A percentile compares a stretch with the other conserved stretches of the same genome.
These are phyloP conservation scores for Histomonas meleagridis DNA, from an alignment of 208 protist genomes.

Conservation along the genomic window DNA sequence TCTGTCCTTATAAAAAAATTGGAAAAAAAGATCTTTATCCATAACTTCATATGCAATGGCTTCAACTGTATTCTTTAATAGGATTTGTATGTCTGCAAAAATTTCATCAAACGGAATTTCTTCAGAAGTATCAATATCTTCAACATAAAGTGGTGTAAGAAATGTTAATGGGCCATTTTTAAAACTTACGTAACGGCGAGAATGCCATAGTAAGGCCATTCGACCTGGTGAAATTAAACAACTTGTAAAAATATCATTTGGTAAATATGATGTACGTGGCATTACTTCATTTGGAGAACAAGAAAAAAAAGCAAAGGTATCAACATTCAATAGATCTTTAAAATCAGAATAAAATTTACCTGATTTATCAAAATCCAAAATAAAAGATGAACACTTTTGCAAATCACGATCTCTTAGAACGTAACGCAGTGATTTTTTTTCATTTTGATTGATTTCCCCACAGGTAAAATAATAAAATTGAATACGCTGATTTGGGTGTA, in stretches of 20 bases:
- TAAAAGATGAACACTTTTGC: no score
- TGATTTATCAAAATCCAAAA: constrained; percentile 17
- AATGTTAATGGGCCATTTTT: constrained; percentile 7
- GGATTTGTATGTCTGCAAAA: background rate
- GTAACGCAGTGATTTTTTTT: no score
- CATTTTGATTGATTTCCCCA: no score
- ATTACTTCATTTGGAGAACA: background rate
- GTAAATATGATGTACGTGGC: background rate
- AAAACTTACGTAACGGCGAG: background rate
- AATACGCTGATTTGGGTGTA: no score
- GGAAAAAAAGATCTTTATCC: background rate
- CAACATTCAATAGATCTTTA: background rate
- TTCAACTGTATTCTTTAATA: constrained; percentile 4
- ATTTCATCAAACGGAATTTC: background rate
- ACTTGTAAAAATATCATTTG: background rate
- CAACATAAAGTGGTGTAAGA: background rate
- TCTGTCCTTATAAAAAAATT: background rate
- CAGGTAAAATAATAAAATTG: no score
- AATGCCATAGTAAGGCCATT: constrained; percentile 28
- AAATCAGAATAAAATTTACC: background rate
- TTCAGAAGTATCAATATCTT: background rate
- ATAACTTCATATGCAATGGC: background rate
- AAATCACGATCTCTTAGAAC: no score
- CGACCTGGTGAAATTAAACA: background rate
- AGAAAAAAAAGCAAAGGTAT: background rate